Evolutionary conservation across 2,329 filamentous ascomycete species (phyloP).

Genomic region (Lithohypha guttulata): DNA sequence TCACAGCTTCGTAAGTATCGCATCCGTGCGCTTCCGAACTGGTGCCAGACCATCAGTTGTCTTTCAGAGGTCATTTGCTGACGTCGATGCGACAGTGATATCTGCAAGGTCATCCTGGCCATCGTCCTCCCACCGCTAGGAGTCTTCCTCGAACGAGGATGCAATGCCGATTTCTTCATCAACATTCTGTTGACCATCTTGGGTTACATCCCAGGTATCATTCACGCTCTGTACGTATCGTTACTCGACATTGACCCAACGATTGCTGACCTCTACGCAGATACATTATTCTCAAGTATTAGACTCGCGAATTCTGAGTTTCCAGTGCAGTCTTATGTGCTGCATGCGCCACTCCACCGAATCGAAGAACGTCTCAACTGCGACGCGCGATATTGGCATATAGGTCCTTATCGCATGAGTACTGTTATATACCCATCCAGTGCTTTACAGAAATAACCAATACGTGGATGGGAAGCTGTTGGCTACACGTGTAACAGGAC

Average conservation of each 20-base stretch:
- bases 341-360: no score
- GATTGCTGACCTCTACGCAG: no score
- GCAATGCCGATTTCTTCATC: slow-evolving; percentile 77
- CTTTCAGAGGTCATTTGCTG: neutral
- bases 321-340: no score
- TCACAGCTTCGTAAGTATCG: slow-evolving; percentile 39
- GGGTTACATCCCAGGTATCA: slow-evolving; percentile 70
- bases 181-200: slow-evolving; percentile 81
- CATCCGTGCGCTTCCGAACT: slow-evolving; percentile 13
- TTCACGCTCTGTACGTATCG: slow-evolving; percentile 68
- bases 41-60: slow-evolving; percentile 2
- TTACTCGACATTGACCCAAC: slow-evolving; percentile 1
- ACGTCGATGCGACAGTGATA: slow-evolving; percentile 4
- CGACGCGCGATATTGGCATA: no score
- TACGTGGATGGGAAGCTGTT: no score
- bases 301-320: no score
- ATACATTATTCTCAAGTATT: slow-evolving; percentile 86
- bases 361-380: no score
- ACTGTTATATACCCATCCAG: no score
- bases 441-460: no score
- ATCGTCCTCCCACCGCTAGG: slow-evolving; percentile 80
- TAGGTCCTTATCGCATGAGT: no score
- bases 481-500: no score
- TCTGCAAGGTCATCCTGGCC: slow-evolving; percentile 78
- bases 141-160: slow-evolving; percentile 90